Evolutionary conservation across 129 eudicot genomes (phyloP).

Genomic region (Lonicera japonica): DNA sequence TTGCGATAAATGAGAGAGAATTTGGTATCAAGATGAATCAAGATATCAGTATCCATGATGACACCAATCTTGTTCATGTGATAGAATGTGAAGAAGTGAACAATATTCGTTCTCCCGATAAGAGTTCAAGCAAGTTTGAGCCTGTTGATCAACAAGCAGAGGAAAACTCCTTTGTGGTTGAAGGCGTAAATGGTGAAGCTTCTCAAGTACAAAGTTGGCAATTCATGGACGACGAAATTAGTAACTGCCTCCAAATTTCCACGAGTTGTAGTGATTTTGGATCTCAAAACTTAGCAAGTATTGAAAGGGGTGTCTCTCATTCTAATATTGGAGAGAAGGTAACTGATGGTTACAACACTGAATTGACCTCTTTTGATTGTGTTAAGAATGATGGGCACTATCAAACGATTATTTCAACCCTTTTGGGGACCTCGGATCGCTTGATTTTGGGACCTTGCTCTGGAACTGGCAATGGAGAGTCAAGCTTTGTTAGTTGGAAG

Average conservation of each 20-base stretch:
- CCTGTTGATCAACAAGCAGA: constrained; percentile 2
- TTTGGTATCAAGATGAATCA: constrained; percentile 15
- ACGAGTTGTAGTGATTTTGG: constrained; percentile 54
- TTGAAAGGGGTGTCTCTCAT: constrained; percentile 1
- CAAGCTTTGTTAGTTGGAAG: constrained; percentile 66
- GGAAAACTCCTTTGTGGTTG: constrained; percentile 28
- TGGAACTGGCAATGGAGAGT: constrained; percentile 26
- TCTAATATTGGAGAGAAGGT: constrained; percentile 5
- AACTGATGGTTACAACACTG: constrained; percentile 2
- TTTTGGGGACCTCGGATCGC: constrained; percentile 49
- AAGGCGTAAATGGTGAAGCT: background rate
- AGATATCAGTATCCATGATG: constrained; percentile 10
- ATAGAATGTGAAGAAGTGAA: constrained; percentile 22
- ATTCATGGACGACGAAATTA: constrained; percentile 47
- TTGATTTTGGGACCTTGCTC: constrained; percentile 43
- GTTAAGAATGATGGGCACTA: constrained; percentile 47
- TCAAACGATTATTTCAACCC: constrained; percentile 47
- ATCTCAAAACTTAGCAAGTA: constrained; percentile 39
- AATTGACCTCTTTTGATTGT: constrained; percentile 11
- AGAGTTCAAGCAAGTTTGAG: constrained; percentile 24
- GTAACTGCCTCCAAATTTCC: constrained; percentile 38
- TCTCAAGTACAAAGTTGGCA: constrained; percentile 51
- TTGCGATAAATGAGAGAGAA: constrained; percentile 6
- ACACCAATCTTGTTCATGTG: constrained; percentile 21
- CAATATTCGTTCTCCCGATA: constrained; percentile 28